These are phyloP conservation scores for Xylariaceae sp. DNA, from an alignment of 2,329 filamentous ascomycete species.

Conservation along the genomic window DNA sequence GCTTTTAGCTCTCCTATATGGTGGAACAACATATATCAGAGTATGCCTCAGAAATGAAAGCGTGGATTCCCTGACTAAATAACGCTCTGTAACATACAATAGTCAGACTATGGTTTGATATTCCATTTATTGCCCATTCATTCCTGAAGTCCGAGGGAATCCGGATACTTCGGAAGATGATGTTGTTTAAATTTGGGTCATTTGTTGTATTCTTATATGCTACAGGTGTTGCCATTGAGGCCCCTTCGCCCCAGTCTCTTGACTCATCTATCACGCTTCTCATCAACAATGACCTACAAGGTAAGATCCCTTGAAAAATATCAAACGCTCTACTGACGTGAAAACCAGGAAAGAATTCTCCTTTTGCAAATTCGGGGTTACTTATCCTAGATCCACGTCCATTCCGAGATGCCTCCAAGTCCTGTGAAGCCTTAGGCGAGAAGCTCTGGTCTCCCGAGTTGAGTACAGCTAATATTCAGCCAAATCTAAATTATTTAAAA, in stretches of 20 bases:
- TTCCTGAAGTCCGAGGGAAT: too few species aligned
- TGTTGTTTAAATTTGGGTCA: slow-evolving; percentile 13
- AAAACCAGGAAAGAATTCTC: slow-evolving; percentile 41
- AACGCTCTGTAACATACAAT: too few species aligned
- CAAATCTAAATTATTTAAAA: slow-evolving; percentile 45
- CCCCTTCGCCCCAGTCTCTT: slow-evolving; percentile 44
- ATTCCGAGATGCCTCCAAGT: slow-evolving; percentile 38
- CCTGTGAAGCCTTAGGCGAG: slow-evolving; percentile 48
- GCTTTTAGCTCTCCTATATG: too few species aligned
- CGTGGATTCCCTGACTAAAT: too few species aligned
- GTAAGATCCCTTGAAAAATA: slow-evolving; percentile 28
- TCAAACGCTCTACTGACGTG: background rate
- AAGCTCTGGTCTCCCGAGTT: slow-evolving; percentile 44
- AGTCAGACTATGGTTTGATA: too few species aligned
- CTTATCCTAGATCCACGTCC: slow-evolving; percentile 43
- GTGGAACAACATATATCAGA: too few species aligned
- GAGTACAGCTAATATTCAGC: slow-evolving; percentile 37
- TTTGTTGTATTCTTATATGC: slow-evolving; percentile 9
- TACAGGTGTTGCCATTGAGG: slow-evolving; percentile 11
- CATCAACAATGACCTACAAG: slow-evolving; percentile 50
- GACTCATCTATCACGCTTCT: slow-evolving; percentile 46
- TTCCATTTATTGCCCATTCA: too few species aligned
- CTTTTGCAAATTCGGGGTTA: slow-evolving; percentile 42
- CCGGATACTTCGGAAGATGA: too few species aligned
- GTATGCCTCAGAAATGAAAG: too few species aligned